Percentiles rank a stretch among this genome's conserved stretches.
phyloP scores from a whole-genome alignment of 257 asterid species.

The Apocynum venetum region DNA sequence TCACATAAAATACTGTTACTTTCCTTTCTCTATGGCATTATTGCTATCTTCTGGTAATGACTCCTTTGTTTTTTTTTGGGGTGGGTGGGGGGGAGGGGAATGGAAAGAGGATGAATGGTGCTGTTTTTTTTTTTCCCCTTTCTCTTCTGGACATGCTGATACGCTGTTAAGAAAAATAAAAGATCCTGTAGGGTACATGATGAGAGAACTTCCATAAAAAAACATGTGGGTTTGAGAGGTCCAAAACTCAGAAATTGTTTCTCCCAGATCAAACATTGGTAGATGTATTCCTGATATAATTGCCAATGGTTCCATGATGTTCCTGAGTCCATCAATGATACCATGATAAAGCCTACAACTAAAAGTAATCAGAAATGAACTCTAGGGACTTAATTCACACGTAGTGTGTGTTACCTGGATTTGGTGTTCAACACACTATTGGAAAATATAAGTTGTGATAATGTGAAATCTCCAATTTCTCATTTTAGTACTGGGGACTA shows the following conservation, averaged over 20 bases:
- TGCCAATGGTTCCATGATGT: background rate
- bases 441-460: background rate
- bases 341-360: background rate
- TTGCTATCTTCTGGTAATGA: background rate
- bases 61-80: no score
- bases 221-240: no score
- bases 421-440: background rate
- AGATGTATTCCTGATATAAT: background rate
- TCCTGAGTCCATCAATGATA: background rate
- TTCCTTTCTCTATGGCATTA: constrained; percentile 3
- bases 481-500: background rate
- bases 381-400: background rate
- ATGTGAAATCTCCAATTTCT: background rate
- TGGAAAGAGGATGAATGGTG: background rate
- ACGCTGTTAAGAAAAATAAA: background rate
- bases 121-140: no score
- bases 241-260: background rate
- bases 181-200: background rate
- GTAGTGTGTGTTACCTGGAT: background rate
- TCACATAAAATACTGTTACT: constrained; percentile 7
- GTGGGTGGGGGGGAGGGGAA: background rate
- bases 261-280: background rate
- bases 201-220: background rate
- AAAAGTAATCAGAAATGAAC: background rate
- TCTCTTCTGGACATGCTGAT: background rate